Base-by-base conservation (phyloP, 148 eudicot genomes). In the Nepenthes mirabilis region DNA sequence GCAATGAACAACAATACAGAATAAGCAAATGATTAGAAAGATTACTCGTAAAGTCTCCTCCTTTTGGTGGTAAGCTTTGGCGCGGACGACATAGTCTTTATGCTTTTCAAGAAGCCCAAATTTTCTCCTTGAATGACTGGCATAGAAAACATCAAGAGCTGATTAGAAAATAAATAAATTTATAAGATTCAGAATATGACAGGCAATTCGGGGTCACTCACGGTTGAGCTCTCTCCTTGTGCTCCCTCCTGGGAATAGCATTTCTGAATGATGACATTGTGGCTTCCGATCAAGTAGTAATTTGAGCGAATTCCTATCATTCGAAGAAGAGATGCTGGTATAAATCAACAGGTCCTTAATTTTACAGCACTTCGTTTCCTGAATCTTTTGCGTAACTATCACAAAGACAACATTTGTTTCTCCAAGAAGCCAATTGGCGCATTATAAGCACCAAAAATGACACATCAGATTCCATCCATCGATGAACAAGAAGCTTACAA, bases 221-320 rank as follows among this genome's bases (percentile, higher is more conserved):
- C 97, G 88, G 95, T 71, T 88, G 97, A 37, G 95, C 51, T 47
- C 95, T 86, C 75, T 91, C 97, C 77, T 91, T 78, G 73, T 91
- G 88, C 7, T 93, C 75, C 68, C 73, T 69, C 63, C 84, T 81
- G 2, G 80, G 69, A 37, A 88, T 45, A 32, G 86, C 82, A 77
- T 91, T 91, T 69, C 81, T 81, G 10, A 85, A 43, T 45, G 95
- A 87, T 14, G 95, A 87, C 97, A 91, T 91, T 49, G 43, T 74
- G 14, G 47, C 59, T 61, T 11, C 33, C 2, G 2, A 3, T 35
- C 33, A 60, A 35, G 45, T 1, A 40, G 6, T 40, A 23, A 40
- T 40, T 40, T 40, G 45, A 3, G 8, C 6, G 8, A 40, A 8
- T 40, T 3, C 45, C 45, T 40, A 40, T 3, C 1, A 4, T 40